Evolutionary conservation across 345 rosid genomes (phyloP).

Genomic region (Aethionema arabicum): DNA sequence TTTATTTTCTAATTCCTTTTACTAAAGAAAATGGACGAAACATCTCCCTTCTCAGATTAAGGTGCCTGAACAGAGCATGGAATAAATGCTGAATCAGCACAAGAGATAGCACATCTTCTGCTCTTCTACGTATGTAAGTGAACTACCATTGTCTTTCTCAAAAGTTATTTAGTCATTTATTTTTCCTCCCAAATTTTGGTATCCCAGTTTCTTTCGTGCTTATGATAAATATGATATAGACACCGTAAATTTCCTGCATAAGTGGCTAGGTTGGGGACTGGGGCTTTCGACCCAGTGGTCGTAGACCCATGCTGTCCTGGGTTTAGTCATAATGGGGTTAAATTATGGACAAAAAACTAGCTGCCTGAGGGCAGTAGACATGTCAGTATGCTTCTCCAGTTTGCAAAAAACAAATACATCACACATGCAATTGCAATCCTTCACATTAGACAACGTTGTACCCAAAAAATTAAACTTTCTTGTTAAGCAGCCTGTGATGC

Average conservation of each 20-base stretch:
- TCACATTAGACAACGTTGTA: neutral
- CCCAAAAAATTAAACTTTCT: neutral
- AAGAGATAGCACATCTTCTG: neutral
- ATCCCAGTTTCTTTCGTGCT: neutral
- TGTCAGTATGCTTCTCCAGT: slow-evolving; percentile 4
- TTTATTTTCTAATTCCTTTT: neutral
- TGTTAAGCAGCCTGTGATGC: slow-evolving; percentile 1
- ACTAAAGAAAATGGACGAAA: neutral
- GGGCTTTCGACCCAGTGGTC: no score
- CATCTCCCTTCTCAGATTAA: neutral
- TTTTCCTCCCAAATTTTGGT: neutral
- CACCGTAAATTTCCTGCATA: neutral
- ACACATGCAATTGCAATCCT: neutral
- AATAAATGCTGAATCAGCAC: slow-evolving; percentile 1
- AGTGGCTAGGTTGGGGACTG: slow-evolving; percentile 1
- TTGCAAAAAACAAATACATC: slow-evolving; percentile 8
- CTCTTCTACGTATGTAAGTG: slow-evolving; percentile 16
- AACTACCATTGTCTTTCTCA: slow-evolving; percentile 1
- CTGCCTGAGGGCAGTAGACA: neutral
- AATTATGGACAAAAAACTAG: no score
- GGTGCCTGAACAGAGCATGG: neutral
- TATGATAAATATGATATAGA: slow-evolving; percentile 1
- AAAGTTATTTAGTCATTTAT: neutral
- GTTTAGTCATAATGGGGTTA: neutral
- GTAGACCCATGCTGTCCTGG: neutral